Percentiles rank a stretch among this genome's conserved stretches.
These are phyloP conservation scores for Ophiostoma quercus DNA, from an alignment of 2,329 filamentous ascomycete genomes.

Conservation along the genomic window DNA sequence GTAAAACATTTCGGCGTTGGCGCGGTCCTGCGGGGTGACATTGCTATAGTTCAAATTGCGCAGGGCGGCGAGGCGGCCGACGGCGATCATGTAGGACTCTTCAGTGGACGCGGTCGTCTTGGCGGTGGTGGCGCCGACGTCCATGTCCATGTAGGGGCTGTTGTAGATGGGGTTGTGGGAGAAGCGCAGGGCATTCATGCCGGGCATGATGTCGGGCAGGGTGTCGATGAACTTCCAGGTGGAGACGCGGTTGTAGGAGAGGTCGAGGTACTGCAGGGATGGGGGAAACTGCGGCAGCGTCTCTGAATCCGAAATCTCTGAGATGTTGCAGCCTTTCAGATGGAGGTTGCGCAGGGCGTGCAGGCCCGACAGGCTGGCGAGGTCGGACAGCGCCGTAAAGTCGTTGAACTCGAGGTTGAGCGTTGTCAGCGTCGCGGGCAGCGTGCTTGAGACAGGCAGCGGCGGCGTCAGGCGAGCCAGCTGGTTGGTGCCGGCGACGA, in stretches of 20 bases:
- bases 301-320: conserved; percentile 25
- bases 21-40: conserved; percentile 67
- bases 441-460: conserved; percentile 36
- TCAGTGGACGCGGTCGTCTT: conserved; percentile 43
- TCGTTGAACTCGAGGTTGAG: conserved; percentile 69
- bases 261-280: conserved; percentile 59
- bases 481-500: conserved; percentile 55
- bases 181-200: conserved; percentile 68
- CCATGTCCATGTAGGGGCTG: conserved; percentile 39
- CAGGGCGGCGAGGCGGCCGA: conserved; percentile 67
- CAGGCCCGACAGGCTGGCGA: conserved; percentile 51
- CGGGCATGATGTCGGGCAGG: conserved; percentile 64
- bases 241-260: conserved; percentile 65
- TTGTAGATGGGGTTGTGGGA: conserved; percentile 82
- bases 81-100: conserved; percentile 82
- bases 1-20: conserved; percentile 91
- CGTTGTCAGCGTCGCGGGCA: conserved; percentile 52
- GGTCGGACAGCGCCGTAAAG: conserved; percentile 54
- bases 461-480: conserved; percentile 42
- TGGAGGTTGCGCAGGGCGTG: conserved; percentile 54
- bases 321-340: conserved; percentile 73
- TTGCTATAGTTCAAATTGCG: conserved; percentile 66
- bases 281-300: conserved; percentile 44
- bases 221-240: conserved; percentile 70
- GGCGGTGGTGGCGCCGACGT: background rate